Evolutionary conservation across 2,329 filamentous ascomycete species (phyloP).

Genomic region (Hymenoscyphus fructigenus): DNA sequence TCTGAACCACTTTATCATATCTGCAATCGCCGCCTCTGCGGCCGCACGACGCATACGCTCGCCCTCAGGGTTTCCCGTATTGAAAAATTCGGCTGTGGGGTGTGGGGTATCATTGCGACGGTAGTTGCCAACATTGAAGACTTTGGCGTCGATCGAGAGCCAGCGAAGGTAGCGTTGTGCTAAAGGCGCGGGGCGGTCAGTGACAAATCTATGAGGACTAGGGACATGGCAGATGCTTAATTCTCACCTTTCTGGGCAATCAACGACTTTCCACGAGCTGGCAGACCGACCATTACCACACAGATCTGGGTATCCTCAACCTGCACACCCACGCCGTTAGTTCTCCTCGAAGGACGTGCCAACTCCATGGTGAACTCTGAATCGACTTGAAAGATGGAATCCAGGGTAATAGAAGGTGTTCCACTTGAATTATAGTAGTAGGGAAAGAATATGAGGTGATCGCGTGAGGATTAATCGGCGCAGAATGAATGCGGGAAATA

Average conservation of each 20-base stretch:
- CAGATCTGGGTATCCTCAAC: conserved; percentile 95
- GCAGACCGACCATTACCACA: conserved; percentile 97
- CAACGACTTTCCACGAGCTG: conserved; percentile 92
- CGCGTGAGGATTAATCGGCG: conserved; percentile 25
- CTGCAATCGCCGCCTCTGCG: conserved; percentile 84
- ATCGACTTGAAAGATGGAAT: conserved; percentile 7
- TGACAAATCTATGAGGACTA: conserved; percentile 12
- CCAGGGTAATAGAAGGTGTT: conserved; percentile 4
- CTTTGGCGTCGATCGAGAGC: conserved; percentile 90
- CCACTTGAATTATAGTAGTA: conserved; percentile 2
- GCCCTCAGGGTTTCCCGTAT: conserved; percentile 83
- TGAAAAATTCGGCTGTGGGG: conserved; percentile 92
- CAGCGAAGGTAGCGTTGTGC: conserved; percentile 93
- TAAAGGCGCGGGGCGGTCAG: conserved; percentile 39
- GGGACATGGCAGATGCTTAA: background rate
- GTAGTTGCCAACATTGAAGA: conserved; percentile 97
- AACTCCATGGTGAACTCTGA: conserved; percentile 23
- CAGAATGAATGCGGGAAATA: conserved; percentile 15
- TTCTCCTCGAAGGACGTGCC: conserved; percentile 30
- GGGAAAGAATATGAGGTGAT: conserved; percentile 15
- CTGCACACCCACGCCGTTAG: conserved; percentile 74
- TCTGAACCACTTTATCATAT: conserved; percentile 94
- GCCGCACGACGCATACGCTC: conserved; percentile 85
- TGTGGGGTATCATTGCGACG: conserved; percentile 87
- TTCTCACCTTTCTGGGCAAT: conserved; percentile 93